Evolutionary conservation across 1,284 basidiomycete genomes (phyloP), one percentile per base, ranked within the genome.

Genomic region (Ceratobasidium sp.): DNA sequence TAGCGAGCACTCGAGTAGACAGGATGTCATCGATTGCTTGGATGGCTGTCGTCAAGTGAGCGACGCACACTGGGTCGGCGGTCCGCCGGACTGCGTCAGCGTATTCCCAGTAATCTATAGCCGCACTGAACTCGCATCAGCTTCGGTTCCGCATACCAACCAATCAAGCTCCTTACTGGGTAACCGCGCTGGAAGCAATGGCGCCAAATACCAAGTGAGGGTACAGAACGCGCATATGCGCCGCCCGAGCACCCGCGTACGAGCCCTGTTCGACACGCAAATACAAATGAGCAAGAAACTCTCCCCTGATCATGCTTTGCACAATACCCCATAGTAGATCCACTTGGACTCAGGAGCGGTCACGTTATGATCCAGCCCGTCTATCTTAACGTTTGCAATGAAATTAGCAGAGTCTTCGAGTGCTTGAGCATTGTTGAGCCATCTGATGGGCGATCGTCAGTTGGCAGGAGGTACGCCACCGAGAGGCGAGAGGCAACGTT

Each of bases 361-460:
- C 69, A 93, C 75, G 72, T 90, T 84, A 70, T 90, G 86, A 3
- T 87, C 80, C 29, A 96, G 85, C 0, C 89, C 89, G 0, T 84
- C 79, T 68, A 72, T 42, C 73, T 88, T 84, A 76, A 97, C 87
- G 70, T 89, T 85, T 6, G 84, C 81, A 83, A 98, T 94, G 77
- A 98, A 98, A 77, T 91, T 86, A 0, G 94, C 94, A 54, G 91
- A 93, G 80, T 99, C 96, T n/a, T 93, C 90, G 0, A 93, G 86
- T 0, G 94, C 85, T 78, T 98, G 95, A 25, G 86, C 89, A 72
- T 97, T 97, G 77, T 89, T 93, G 58, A 98, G 82, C 86, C 91
- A 95, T 34, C 90, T 89, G 62, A 68, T 52, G 77, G 73, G 52
- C 50, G 34, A 27, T 27, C 56, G 47, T 58, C 42, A 58, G 56